Evolutionary conservation across 179 eudicot species (phyloP), one percentile per base, ranked within the genome.

Genomic region (Beta macrorhiza): DNA sequence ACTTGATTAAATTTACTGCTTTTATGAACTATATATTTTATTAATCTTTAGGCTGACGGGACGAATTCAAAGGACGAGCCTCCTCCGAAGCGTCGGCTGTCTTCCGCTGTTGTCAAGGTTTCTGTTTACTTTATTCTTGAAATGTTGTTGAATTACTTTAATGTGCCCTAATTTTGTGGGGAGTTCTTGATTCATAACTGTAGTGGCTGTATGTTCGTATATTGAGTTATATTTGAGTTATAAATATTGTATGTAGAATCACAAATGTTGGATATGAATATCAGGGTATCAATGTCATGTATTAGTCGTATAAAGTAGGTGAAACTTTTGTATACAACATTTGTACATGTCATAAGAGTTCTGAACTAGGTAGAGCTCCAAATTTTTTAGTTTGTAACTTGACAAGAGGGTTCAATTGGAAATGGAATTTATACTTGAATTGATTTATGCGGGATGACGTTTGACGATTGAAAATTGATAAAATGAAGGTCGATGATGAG

Each of bases 101-200:
- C 92, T 78, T 95, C 99, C 0, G 94, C 97, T 77, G 92, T 95
- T 77, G 95, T 95, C 64, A 93, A 93, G 97, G 98, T 95, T 81
- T 63, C 16, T 0, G 9, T 70, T 73, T 7, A 25, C 19, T 17
- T 42, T 16, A 10, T 65, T 29, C 17, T 19, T 69, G 20, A 5
- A 13, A 20, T 0, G 42, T 42, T 19, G 1, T 9, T 73, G 45
- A 44, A 13, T 68, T 3, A 16, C 16, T 63, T 49, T 1, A 5
- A 13, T 45, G 19, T 58, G 45, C 29, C 16, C 14, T 79, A n/a
- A 19, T 37, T 63, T 62, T 58, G 22, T 37, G 42, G 42, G 42
- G 42, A 37, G 42, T 3, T 37, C 42, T 37, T 37, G 42, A 37
- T 37, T 37, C 2, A 37, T 37, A 37, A 37, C 42, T 37, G 42